phyloP scores from a whole-genome alignment of 139 green algal genomes.

The Picocystis salinarum region DNA sequence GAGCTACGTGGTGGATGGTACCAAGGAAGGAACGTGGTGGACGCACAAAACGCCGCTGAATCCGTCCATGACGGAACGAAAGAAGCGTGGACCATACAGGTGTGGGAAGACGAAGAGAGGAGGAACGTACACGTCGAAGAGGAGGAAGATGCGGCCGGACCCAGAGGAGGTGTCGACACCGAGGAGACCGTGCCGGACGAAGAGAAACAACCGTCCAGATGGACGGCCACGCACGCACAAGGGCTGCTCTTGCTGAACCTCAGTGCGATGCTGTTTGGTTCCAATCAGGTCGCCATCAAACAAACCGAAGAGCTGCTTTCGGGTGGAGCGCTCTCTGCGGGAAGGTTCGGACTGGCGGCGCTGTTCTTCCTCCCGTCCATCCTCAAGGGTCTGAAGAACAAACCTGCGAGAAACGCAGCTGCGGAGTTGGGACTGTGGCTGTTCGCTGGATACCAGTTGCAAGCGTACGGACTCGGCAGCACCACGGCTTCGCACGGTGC shows the following conservation, averaged over 20 bases:
- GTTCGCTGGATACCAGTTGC: constrained; percentile 13
- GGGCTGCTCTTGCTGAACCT: constrained; percentile 20
- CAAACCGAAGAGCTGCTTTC: constrained; percentile 8
- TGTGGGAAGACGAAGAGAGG: no score
- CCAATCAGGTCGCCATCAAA: constrained; percentile 19
- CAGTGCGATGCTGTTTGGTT: constrained; percentile 18
- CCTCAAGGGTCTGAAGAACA: constrained; percentile 1
- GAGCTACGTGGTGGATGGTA: no score
- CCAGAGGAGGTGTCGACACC: no score
- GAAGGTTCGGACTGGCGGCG: constrained; percentile 17
- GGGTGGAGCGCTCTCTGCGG: constrained; percentile 5
- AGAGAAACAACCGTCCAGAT: no score
- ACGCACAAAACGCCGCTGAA: no score
- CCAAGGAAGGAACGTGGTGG: no score
- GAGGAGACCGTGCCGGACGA: no score
- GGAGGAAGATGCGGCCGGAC: no score
- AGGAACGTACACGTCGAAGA: no score
- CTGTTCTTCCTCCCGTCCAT: constrained; percentile 9
- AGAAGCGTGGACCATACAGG: no score
- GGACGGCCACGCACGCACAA: no score
- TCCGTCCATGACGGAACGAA: no score
- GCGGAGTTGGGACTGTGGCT: constrained; percentile 19
- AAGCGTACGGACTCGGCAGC: constrained; percentile 10
- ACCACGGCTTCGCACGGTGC: constrained; percentile 11
- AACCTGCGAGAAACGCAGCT: constrained; percentile 1